phyloP scores from a whole-genome alignment of 208 protist species.

The Crithidia mellificae region DNA sequence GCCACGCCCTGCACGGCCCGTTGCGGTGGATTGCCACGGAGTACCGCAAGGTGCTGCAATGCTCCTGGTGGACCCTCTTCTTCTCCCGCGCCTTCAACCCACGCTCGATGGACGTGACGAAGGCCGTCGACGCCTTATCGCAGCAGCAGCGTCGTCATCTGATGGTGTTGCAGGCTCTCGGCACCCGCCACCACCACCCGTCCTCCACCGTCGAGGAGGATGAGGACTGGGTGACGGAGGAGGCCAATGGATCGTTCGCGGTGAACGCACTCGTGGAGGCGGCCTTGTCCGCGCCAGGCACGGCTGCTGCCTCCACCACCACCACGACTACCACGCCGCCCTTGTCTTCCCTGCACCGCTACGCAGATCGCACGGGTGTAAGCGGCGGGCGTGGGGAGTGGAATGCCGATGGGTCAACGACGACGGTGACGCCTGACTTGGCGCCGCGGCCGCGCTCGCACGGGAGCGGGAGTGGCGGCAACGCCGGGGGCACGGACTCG shows the following conservation, averaged over 20 bases:
- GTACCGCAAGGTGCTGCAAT: slow-evolving; percentile 15
- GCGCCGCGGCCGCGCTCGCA: not conserved
- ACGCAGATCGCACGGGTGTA: not conserved
- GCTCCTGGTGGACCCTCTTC: slow-evolving; percentile 27
- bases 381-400: too few species aligned
- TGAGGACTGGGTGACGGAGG: slow-evolving; percentile 20
- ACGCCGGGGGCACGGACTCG: not conserved
- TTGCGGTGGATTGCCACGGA: slow-evolving; percentile 18
- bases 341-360: too few species aligned
- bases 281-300: too few species aligned
- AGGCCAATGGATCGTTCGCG: slow-evolving; percentile 6
- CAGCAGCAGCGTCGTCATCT: slow-evolving; percentile 16
- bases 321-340: not conserved
- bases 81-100: slow-evolving; percentile 18
- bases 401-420: too few species aligned
- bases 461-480: not conserved
- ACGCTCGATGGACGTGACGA: slow-evolving; percentile 14
- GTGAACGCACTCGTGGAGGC: slow-evolving; percentile 18
- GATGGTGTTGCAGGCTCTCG: slow-evolving; percentile 12
- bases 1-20: slow-evolving; percentile 4
- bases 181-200: not conserved
- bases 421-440: slow-evolving; percentile 11
- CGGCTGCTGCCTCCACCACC: too few species aligned
- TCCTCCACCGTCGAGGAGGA: slow-evolving; percentile 14
- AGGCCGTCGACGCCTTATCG: slow-evolving; percentile 1